Evolutionary conservation across 805 yeast genomes (phyloP), one percentile per base, ranked within the genome.

Genomic region (Trichomonascus vanleenenianus): DNA sequence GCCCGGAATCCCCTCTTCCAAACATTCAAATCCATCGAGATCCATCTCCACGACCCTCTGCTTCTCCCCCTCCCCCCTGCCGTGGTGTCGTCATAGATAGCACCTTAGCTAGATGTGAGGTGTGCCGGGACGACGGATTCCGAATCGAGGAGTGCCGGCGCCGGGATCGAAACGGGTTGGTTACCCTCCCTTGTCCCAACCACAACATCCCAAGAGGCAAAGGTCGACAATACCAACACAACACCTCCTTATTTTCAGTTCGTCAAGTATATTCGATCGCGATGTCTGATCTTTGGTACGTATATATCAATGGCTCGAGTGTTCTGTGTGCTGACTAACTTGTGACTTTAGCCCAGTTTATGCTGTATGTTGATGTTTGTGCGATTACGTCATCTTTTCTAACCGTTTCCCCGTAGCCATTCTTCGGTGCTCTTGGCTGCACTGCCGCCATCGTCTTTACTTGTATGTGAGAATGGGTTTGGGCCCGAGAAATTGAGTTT

Each of bases 401-500:
- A 27, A 27, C 18, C 38, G n/a, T 30, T n/a, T 43, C 42, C 42
- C 30, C 48, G 25, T 72, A 78, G 68, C 98, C 99, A 67, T 93
- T 93, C 78, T 93, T 93, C 70, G 99, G 99, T 63, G 91, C 97
- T 57, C 86, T 93, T 64, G 99, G 99, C 66, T 94, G 98, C 78
- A 95, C 98, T 49, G 87, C 97, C 45, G 97, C 99, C 68, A 93
- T 93, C 65, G 87, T 94, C 64, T 93, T 93, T 80, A 89, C 98
- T 68, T 87, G 27, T 22, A 22, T 8, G 27, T 22, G 27, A 4
- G 27, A 22, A 4, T 5, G 27, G 6, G 12, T 9, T 10, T 32
- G 35, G 3, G 16, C 15, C 10, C 7, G 19, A 34, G 11, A 34
- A 16, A n/a, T 34, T 3, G 19, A 16, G 37, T n/a, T 9, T 9